These are phyloP conservation scores for Myrica gale DNA, from an alignment of 306 rosid genomes.

Conservation along the genomic window DNA sequence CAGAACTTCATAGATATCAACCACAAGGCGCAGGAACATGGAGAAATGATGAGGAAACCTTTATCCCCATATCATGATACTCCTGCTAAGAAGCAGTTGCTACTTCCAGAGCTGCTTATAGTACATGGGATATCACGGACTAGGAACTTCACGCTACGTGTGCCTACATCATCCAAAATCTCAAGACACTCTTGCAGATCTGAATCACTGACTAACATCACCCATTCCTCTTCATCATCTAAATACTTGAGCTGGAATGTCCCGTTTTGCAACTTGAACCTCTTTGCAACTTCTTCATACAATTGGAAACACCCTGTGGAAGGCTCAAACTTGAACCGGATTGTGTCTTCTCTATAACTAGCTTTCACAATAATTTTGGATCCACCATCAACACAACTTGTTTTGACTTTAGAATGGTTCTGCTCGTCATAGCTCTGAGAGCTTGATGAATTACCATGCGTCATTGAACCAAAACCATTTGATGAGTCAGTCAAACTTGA, in stretches of 20 bases:
- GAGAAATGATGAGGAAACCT: slow-evolving; percentile 15
- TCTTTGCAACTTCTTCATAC: slow-evolving; percentile 65
- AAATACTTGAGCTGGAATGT: slow-evolving; percentile 71
- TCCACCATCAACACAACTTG: slow-evolving; percentile 36
- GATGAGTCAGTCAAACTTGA: slow-evolving; percentile 72
- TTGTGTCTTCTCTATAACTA: slow-evolving; percentile 59
- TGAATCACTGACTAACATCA: slow-evolving; percentile 62
- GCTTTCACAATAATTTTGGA: slow-evolving; percentile 69
- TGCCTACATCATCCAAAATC: slow-evolving; percentile 58
- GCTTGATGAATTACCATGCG: slow-evolving; percentile 58
- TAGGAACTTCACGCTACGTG: slow-evolving; percentile 50
- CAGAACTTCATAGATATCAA: slow-evolving; percentile 4
- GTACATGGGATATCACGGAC: slow-evolving; percentile 56
- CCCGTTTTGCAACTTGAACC: slow-evolving; percentile 68
- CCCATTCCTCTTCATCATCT: slow-evolving; percentile 92
- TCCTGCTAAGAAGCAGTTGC: slow-evolving; percentile 48
- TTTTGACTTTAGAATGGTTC: slow-evolving; percentile 40
- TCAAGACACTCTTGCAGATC: slow-evolving; percentile 80
- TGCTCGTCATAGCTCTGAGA: slow-evolving; percentile 55
- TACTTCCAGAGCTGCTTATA: slow-evolving; percentile 58
- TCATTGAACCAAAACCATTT: slow-evolving; percentile 39
- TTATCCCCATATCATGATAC: slow-evolving; percentile 36
- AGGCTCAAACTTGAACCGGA: slow-evolving; percentile 74
- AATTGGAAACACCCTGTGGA: slow-evolving; percentile 52
- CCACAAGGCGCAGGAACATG: slow-evolving; percentile 16